Evolutionary conservation across 2,329 filamentous ascomycete genomes (phyloP), one percentile per base, ranked within the genome.

Genomic region (Calcarisporium arbuscula): DNA sequence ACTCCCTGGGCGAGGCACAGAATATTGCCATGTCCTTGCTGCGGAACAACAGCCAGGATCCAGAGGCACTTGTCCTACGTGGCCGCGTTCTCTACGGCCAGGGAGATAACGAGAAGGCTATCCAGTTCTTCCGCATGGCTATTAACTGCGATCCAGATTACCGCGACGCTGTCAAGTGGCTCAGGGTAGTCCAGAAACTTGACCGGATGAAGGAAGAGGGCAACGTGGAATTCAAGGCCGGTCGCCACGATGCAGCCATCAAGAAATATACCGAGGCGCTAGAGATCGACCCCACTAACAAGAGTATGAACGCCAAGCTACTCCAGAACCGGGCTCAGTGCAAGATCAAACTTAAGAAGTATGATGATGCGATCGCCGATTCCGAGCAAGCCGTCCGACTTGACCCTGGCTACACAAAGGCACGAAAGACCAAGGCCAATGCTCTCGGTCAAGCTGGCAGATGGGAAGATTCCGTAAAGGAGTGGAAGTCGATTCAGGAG

Each of bases 191-290:
- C 28, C 88, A 94, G 65, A 94, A 89, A 64, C 74, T 98, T 16
- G 85, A 94, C 51, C 78, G 85, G 42, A 90, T 87, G 72, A 96
- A 96, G 70, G 84, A 92, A 47, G 87, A 95, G 51, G 92, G 92
- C 40, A 96, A 98, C 59, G 61, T 68, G 6, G 82, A 88, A 16
- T 98, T 94, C 75, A 96, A 95, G 68, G 74, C 80, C 35, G 83
- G 83, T 41, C 76, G 80, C 39, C 92, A 81, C 64, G 78, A 85
- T 53, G 68, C 79, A 34, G 92, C 92, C 19, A 80, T 95, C 37
- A 79, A 89, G 37, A 82, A 87, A 48, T 98, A 95, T 63, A 80
- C 80, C 4, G 68, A 82, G 42, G 90, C 90, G 28, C 68, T 98
- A 21, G 79, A 82, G 30, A 77, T 98, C 30, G 92, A 98, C 58